A percentile compares a stretch with the other conserved stretches of the same genome.
phyloP scores from a whole-genome alignment of 805 yeast species.

The Candida pseudofarinosa region DNA sequence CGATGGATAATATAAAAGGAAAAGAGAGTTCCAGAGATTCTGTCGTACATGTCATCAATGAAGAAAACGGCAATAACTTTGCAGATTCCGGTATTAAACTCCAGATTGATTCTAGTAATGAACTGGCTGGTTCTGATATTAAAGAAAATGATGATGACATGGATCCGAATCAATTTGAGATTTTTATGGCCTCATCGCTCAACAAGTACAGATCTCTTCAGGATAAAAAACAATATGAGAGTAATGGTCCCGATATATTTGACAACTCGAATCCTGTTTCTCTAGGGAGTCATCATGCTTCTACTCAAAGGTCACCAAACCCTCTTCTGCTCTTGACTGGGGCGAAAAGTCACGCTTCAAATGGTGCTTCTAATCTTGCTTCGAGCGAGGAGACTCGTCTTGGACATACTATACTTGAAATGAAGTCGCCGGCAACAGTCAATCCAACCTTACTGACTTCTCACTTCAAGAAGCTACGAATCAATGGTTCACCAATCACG shows the following conservation, averaged over 20 bases:
- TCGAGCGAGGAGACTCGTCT: neutral
- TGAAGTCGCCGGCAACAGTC: conserved; percentile 36
- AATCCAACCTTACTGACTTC: conserved; percentile 31
- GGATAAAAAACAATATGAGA: conserved; percentile 7
- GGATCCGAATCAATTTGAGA: conserved; percentile 27
- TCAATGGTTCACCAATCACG: conserved; percentile 34
- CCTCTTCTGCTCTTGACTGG: neutral
- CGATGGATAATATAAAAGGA: too few species aligned
- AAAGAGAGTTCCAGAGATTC: neutral
- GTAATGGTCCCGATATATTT: conserved; percentile 5
- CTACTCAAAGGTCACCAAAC: neutral
- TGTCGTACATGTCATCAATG: neutral
- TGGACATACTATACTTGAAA: neutral
- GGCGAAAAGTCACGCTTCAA: neutral
- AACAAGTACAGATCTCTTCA: conserved; percentile 29
- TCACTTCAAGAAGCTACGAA: conserved; percentile 40
- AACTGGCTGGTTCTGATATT: neutral
- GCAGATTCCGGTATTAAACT: neutral
- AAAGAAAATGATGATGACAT: conserved; percentile 5
- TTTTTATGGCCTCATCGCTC: conserved; percentile 29
- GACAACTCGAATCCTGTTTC: neutral
- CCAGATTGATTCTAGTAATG: neutral
- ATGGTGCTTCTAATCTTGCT: neutral
- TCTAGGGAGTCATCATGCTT: neutral
- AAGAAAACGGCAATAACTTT: neutral